Conservation (phyloP, 1,284 basidiomycete genomes). For the Mycena citricolor region DNA sequence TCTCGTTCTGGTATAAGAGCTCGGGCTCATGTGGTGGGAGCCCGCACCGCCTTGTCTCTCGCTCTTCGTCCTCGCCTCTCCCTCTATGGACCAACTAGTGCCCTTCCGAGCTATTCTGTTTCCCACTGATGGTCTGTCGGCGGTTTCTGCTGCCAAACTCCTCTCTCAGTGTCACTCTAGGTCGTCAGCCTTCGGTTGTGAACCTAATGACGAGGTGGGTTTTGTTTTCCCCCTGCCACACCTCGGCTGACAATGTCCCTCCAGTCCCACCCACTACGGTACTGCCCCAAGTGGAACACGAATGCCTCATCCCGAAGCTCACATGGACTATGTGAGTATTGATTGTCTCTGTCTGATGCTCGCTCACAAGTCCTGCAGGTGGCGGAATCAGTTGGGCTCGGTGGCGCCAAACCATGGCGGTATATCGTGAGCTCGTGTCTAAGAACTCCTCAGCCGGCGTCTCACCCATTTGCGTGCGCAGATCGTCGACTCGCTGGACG, state of each 20-base stretch:
- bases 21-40: too few relatives aligned
- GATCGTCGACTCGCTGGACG: conserved; percentile 72
- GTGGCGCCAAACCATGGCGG: conserved; percentile 53
- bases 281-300: conserved; percentile 44
- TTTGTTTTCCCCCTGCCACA: not conserved
- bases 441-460: conserved; percentile 6
- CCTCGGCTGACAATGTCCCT: not conserved
- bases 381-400: conserved; percentile 63
- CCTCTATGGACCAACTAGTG: conserved; percentile 56
- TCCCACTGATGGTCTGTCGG: conserved; percentile 51
- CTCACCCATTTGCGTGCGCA: conserved; percentile 31
- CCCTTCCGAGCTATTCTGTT: conserved; percentile 64
- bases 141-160: conserved; percentile 23
- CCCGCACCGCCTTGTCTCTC: too few relatives aligned
- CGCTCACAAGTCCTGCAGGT: conserved; percentile 36
- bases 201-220: conserved; percentile 60
- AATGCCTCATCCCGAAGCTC: conserved; percentile 77
- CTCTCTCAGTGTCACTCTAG: conserved; percentile 26
- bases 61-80: not conserved
- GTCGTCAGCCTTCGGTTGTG: conserved; percentile 65
- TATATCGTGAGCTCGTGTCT: conserved; percentile 52
- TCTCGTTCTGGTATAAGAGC: too few relatives aligned
- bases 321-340: conserved; percentile 70
- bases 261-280: conserved; percentile 42
- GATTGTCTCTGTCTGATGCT: conserved; percentile 6